A percentile compares a stretch with the other conserved stretches of the same genome.
Conservation (phyloP, 371 early-diverging fungal species). For the Mucor ambiguus region DNA sequence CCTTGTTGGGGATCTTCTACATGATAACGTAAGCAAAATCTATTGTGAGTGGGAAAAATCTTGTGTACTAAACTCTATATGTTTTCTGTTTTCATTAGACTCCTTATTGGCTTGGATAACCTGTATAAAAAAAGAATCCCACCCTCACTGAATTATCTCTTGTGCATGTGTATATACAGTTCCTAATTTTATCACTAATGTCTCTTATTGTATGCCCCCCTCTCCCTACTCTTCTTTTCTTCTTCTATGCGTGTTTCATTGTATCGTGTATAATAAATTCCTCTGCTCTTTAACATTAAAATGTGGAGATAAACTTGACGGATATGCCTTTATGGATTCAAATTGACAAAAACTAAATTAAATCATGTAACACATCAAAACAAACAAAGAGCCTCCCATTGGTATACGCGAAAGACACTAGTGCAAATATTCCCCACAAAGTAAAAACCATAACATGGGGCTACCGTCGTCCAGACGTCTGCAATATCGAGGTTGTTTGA, state of each 20-base stretch:
- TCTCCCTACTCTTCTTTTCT: background rate
- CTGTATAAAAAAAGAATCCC: background rate
- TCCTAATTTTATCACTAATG: background rate
- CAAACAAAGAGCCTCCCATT: background rate
- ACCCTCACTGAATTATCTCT: background rate
- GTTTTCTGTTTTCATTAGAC: background rate
- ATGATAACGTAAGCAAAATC: slow-evolving; percentile 3
- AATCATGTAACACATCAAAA: background rate
- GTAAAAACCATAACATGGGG: background rate
- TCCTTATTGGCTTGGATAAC: slow-evolving; percentile 6
- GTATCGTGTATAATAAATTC: background rate
- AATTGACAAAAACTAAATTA: background rate
- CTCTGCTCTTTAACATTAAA: background rate
- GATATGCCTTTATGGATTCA: background rate
- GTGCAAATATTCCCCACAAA: background rate
- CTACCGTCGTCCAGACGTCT: background rate
- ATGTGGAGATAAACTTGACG: background rate
- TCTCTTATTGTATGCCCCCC: background rate
- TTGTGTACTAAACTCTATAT: background rate
- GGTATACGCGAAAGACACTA: background rate
- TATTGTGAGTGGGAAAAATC: slow-evolving; percentile 2
- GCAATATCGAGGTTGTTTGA: background rate
- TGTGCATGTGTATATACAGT: background rate
- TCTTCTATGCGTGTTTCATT: background rate
- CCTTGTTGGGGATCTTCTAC: slow-evolving; percentile 6